These are phyloP conservation scores for Linum lewisii DNA, from an alignment of 345 rosid genomes.

Conservation along the genomic window DNA sequence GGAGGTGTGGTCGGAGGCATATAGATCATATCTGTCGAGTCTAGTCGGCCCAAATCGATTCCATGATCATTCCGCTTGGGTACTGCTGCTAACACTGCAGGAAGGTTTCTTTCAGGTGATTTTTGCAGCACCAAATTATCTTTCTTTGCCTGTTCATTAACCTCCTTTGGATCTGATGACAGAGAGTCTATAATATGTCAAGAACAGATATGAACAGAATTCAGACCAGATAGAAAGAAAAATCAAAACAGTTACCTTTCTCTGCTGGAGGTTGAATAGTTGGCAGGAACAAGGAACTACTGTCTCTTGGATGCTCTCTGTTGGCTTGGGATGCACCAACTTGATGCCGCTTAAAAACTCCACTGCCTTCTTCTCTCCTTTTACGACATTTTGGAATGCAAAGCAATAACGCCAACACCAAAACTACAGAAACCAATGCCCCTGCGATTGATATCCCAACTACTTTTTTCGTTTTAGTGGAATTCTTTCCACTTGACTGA, in stretches of 20 bases:
- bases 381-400: slow-evolving; percentile 42
- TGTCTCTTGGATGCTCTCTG: slow-evolving; percentile 48
- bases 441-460: slow-evolving; percentile 76
- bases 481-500: slow-evolving; percentile 33
- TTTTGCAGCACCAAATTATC: slow-evolving; percentile 14
- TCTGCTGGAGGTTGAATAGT: slow-evolving; percentile 31
- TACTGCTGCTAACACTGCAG: neutral
- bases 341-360: slow-evolving; percentile 52
- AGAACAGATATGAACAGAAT: neutral
- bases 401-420: slow-evolving; percentile 44
- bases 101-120: neutral
- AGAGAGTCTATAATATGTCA: slow-evolving; percentile 5
- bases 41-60: slow-evolving; percentile 43
- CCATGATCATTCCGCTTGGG: slow-evolving; percentile 42
- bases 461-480: slow-evolving; percentile 39
- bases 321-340: slow-evolving; percentile 57
- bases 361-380: slow-evolving; percentile 40
- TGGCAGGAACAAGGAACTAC: slow-evolving; percentile 29
- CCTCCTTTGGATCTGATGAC: slow-evolving; percentile 38
- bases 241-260: slow-evolving; percentile 40
- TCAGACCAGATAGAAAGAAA: slow-evolving; percentile 5
- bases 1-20: slow-evolving; percentile 32
- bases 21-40: slow-evolving; percentile 18
- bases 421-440: slow-evolving; percentile 40
- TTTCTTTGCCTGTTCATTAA: neutral